phyloP scores from a whole-genome alignment of 2,329 filamentous ascomycete species.

The Corniculantispora saksenae region DNA sequence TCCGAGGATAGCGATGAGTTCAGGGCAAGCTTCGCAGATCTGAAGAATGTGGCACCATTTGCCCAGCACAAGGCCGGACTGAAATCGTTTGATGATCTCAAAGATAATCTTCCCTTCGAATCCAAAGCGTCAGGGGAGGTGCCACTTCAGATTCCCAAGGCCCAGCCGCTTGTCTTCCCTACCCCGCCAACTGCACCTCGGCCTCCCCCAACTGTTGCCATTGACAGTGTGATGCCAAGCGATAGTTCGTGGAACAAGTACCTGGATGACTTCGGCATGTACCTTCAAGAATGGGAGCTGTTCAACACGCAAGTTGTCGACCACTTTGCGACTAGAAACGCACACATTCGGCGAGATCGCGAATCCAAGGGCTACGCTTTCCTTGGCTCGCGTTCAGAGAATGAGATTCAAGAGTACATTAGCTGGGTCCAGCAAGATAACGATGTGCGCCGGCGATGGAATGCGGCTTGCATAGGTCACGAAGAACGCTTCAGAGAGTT shows the following conservation, averaged over 20 bases:
- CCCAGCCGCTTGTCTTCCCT: slow-evolving; percentile 47
- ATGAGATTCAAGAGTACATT: slow-evolving; percentile 59
- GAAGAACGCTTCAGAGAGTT: slow-evolving; percentile 60
- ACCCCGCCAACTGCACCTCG: slow-evolving; percentile 50
- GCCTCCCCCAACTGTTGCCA: slow-evolving; percentile 44
- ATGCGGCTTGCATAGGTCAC: slow-evolving; percentile 60
- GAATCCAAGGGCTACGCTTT: slow-evolving; percentile 47
- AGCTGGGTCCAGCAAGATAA: slow-evolving; percentile 65
- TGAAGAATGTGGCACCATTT: slow-evolving; percentile 59
- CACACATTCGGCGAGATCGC: slow-evolving; percentile 40
- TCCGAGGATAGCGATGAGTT: slow-evolving; percentile 60
- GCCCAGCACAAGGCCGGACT: slow-evolving; percentile 49
- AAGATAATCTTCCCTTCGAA: slow-evolving; percentile 58
- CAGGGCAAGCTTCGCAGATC: slow-evolving; percentile 53
- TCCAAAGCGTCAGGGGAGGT: slow-evolving; percentile 49
- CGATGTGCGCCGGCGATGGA: slow-evolving; percentile 62
- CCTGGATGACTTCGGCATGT: slow-evolving; percentile 52
- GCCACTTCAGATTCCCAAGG: slow-evolving; percentile 37
- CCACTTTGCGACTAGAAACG: slow-evolving; percentile 56
- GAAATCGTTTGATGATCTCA: slow-evolving; percentile 56
- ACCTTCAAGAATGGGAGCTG: slow-evolving; percentile 50
- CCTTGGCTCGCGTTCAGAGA: slow-evolving; percentile 43
- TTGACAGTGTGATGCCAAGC: slow-evolving; percentile 47
- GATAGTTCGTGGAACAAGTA: slow-evolving; percentile 51
- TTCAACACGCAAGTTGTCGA: slow-evolving; percentile 56